Base-by-base conservation (phyloP, 257 asterid genomes). In the Forsythia viridissima region DNA sequence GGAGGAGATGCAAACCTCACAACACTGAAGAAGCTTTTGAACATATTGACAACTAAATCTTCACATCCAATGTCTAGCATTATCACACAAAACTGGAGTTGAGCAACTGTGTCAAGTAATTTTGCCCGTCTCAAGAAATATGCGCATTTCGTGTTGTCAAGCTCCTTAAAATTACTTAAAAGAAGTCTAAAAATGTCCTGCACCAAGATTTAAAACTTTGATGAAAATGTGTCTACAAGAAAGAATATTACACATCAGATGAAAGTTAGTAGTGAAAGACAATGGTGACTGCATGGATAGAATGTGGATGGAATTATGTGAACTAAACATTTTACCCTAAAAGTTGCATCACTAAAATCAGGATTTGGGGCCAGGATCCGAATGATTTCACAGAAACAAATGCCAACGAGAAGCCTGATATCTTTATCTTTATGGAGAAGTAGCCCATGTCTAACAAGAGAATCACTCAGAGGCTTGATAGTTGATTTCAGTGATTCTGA, bases 21-120 rank as follows among this genome's bases (percentile, higher is more conserved):
- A 77, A 91, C 90, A 66, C 83, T 80, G 75, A 94, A 94, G 80
- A 94, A 90, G 84, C 57, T 78, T 81, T 83, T 87, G 87, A 94
- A 90, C 96, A 94, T 83, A 87, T 89, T 88, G 70, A 90, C 83
- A 81, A 86, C 86, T 86, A 94, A 85, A 86, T 90, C 97, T 71
- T 92, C 90, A 70, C 96, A 90, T 69, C 96, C 97, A 80, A 82
- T 86, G 78, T 92, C 94, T 78, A 94, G 88, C 97, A 94, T 92
- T 67, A 83, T 85, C 89, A 92, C 81, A 81, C 86, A 92, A 81
- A 89, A 91, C 44, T 79, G 77, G 78, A 87, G 84, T 82, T 86
- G 88, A 51, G 93, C 92, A 85, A 92, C 88, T 69, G 91, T 92
- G 88, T 90, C 93, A 86, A 94, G 73, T 52, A 90, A 57, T 48